These are phyloP conservation scores for Leptomonas pyrrhocoris DNA, from an alignment of 208 protist genomes.

Conservation along the genomic window DNA sequence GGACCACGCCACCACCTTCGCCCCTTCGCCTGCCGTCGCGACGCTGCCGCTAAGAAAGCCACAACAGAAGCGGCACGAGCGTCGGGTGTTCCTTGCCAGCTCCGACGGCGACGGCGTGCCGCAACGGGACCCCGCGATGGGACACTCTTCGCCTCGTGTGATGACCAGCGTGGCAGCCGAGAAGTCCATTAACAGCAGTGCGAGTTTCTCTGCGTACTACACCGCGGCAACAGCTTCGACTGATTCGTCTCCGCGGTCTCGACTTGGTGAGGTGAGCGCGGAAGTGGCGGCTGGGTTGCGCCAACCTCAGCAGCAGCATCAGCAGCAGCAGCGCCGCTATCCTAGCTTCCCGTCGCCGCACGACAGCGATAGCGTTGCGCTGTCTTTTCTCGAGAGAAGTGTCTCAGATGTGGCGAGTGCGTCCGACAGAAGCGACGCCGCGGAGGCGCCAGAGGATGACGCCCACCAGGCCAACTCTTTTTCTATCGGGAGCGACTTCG, in stretches of 20 bases:
- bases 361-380: conserved; percentile 14
- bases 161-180: not conserved
- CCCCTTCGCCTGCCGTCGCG: not conserved
- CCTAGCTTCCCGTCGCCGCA: not conserved
- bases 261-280: not conserved
- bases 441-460: not conserved
- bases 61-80: not conserved
- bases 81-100: not conserved
- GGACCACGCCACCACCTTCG: not conserved
- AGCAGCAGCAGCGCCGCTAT: too few relatives aligned
- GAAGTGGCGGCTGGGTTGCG: not conserved
- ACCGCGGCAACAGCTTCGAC: not conserved
- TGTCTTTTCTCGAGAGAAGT: not conserved
- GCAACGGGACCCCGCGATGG: not conserved
- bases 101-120: not conserved
- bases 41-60: not conserved
- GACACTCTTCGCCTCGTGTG: conserved; percentile 1
- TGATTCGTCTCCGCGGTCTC: not conserved
- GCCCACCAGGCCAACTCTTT: not conserved
- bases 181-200: not conserved
- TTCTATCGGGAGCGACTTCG: conserved; percentile 14
- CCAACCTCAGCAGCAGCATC: conserved; percentile 3
- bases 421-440: not conserved
- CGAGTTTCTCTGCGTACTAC: conserved; percentile 3
- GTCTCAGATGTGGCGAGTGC: not conserved